Evolutionary conservation across 208 protist genomes (phyloP).

Genomic region (Trypanosoma mega): DNA sequence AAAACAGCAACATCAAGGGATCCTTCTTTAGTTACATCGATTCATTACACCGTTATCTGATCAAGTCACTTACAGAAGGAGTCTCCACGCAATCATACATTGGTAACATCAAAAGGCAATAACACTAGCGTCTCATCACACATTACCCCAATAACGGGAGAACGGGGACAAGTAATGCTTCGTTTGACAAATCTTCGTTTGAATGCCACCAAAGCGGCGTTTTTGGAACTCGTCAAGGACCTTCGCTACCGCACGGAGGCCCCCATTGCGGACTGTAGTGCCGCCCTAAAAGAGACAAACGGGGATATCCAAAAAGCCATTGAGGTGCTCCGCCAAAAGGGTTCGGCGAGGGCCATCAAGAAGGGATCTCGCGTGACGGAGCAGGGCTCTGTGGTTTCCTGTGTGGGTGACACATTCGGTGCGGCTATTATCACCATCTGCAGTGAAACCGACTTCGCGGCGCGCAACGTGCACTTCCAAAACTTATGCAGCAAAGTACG

Average conservation of each 20-base stretch:
- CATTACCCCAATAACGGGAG: conserved; percentile 1
- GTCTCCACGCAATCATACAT: no score
- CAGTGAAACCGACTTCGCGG: conserved; percentile 91
- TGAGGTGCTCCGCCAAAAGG: conserved; percentile 75
- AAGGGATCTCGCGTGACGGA: conserved; percentile 77
- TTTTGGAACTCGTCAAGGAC: conserved; percentile 86
- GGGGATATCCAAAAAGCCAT: conserved; percentile 77
- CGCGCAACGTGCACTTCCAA: conserved; percentile 80
- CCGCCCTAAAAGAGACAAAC: conserved; percentile 75
- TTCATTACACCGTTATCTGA: no score
- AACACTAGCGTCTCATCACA: no score
- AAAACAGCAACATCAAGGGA: no score
- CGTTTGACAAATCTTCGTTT: conserved; percentile 26
- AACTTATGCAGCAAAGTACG: conserved; percentile 39
- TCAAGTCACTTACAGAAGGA: no score
- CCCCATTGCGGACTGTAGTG: conserved; percentile 83
- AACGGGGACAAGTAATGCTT: conserved; percentile 35
- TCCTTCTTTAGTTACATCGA: no score
- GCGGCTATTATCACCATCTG: conserved; percentile 79
- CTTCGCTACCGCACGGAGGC: conserved; percentile 90
- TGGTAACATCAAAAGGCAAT: no score
- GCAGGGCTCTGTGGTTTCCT: conserved; percentile 81
- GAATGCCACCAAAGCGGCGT: conserved; percentile 53
- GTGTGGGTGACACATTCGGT: conserved; percentile 48
- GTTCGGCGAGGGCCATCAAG: conserved; percentile 77